Base-by-base conservation (phyloP, 2,329 filamentous ascomycete genomes). In the Colletotrichum tamarilloi region DNA sequence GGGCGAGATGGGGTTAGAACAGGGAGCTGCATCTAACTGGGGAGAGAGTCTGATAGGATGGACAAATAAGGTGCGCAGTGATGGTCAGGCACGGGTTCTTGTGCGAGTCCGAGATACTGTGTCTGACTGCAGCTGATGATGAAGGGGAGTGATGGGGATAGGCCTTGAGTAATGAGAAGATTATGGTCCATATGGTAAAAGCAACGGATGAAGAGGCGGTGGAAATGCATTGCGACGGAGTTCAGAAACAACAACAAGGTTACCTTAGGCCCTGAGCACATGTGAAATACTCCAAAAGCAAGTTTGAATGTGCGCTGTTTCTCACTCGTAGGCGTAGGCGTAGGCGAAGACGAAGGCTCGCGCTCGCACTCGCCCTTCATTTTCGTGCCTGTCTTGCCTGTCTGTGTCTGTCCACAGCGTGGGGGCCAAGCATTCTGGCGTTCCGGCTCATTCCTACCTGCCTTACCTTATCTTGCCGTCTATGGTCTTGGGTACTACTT, bases 1-100 rank as follows among this genome's bases (percentile, higher is more conserved):
- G 58, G 65, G 26, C 30, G 14, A 53, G 28, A 57, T 57, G 38
- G 68, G 64, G 32, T 63, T 24, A 68, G 38, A 55, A 56, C 67
- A 73, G 66, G 69, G 69, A 58, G 38, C 38, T 63, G 53, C 53
- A 68, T 62, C 49, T 42, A 35, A 32, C 57, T 60, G 35, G 58
- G 53, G 64, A 72, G 32, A 68, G 53, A 58, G 58, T 53, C 56
- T 72, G 32, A 72, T 68, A 64, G 69, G 65, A 68, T 56, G 69
- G 69, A 68, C 65, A 68, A 68, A 68, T 69, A 64, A 69, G 70
- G 46, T 64, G 59, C 55, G 62, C 42, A 42, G 62, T 28, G 38
- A 69, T 64, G 58, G 56, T 60, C 42, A 68, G 64, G 62, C 24
- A 56, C 19, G 62, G 62, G 35, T 8, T 30, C 16, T 42, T 57